phyloP scores from a whole-genome alignment of 371 early-diverging fungal species.

The Mortierella sp. region DNA sequence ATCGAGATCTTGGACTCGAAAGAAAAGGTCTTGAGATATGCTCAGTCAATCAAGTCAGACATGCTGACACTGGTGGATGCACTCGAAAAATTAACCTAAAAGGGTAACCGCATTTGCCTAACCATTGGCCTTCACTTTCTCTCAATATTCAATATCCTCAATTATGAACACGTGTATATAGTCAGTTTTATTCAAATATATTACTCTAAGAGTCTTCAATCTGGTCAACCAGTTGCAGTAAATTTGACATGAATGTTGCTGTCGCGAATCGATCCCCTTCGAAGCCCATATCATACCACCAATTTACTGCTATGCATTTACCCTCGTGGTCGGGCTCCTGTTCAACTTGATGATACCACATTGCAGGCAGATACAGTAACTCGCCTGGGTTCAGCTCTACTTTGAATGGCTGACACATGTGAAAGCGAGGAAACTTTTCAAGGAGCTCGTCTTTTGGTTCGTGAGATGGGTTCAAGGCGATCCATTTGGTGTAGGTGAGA shows the following conservation, averaged over 20 bases:
- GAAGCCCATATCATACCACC: conserved; percentile 86
- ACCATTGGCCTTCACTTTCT: too few species aligned
- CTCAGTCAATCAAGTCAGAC: conserved; percentile 80
- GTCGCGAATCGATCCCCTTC: conserved; percentile 52
- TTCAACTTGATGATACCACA: conserved; percentile 85
- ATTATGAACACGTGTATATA: too few species aligned
- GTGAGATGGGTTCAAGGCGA: conserved; percentile 71
- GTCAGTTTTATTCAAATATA: too few species aligned
- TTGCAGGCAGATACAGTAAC: conserved; percentile 82
- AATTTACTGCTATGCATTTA: conserved; percentile 85
- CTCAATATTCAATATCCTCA: too few species aligned
- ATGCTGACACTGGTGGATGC: conserved; percentile 79
- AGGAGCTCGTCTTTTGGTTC: conserved; percentile 54
- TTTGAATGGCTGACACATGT: conserved; percentile 65
- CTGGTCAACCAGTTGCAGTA: conserved; percentile 45
- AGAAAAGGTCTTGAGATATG: conserved; percentile 83
- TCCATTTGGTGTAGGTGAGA: conserved; percentile 68
- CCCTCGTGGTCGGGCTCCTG: conserved; percentile 67
- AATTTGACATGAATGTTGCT: conserved; percentile 39
- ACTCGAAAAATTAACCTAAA: conserved; percentile 64
- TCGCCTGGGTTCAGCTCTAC: conserved; percentile 77
- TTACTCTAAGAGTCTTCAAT: conserved; percentile 18
- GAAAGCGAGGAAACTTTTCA: conserved; percentile 64
- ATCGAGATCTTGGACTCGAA: conserved; percentile 91
- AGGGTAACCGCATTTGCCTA: too few species aligned